phyloP scores from a whole-genome alignment of 805 yeast genomes.

The Myxozyma monticola region DNA sequence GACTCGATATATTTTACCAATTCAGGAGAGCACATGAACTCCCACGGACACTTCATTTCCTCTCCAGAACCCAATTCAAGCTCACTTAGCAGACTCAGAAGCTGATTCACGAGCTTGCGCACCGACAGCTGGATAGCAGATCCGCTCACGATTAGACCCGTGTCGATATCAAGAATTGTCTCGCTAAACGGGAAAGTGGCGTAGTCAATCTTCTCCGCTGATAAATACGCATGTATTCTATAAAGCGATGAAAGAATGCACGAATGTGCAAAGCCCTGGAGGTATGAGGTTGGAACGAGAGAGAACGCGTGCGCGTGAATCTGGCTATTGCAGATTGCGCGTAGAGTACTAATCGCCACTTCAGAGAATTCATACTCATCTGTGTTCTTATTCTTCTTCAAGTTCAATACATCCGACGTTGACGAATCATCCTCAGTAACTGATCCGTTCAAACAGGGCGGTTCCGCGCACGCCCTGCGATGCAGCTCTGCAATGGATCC shows the following conservation, averaged over 20 bases:
- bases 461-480: no score
- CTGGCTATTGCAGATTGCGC: no score
- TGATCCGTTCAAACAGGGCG: no score
- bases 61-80: background rate
- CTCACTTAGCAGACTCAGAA: background rate
- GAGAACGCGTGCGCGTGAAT: conserved; percentile 14
- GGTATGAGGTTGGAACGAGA: conserved; percentile 9
- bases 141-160: conserved; percentile 16
- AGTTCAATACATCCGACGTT: no score
- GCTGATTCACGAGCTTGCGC: conserved; percentile 1
- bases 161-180: conserved; percentile 11
- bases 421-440: no score
- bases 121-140: conserved; percentile 2
- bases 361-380: no score
- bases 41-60: no score
- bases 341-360: no score
- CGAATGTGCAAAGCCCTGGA: conserved; percentile 5
- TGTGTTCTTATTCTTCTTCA: no score
- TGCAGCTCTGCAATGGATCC: no score
- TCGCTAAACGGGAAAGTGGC: background rate
- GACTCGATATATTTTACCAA: background rate
- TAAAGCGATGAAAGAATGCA: conserved; percentile 12
- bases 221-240: background rate
- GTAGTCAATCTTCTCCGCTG: background rate
- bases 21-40: conserved; percentile 1